Conservation (phyloP, 345 rosid genomes). For the Nasturtium officinale region DNA sequence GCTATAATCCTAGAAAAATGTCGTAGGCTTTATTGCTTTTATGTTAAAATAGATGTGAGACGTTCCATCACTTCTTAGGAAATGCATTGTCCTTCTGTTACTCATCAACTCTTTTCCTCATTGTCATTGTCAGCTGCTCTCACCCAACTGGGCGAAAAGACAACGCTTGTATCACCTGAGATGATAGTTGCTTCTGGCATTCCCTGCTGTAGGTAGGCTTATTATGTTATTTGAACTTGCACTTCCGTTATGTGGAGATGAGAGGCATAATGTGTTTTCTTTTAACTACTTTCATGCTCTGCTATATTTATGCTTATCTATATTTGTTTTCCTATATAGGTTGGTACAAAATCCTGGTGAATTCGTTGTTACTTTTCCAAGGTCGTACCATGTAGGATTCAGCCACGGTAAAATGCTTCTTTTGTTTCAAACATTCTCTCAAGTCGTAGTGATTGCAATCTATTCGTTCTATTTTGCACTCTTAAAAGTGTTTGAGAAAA, state of each 20-base stretch:
- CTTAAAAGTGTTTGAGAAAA: slow-evolving; percentile 24
- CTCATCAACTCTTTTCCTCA: slow-evolving; percentile 22
- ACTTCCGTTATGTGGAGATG: slow-evolving; percentile 22
- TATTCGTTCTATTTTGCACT: slow-evolving; percentile 25
- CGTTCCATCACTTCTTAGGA: not conserved
- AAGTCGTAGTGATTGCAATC: slow-evolving; percentile 28
- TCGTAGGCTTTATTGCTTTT: slow-evolving; percentile 13
- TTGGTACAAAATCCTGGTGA: slow-evolving; percentile 98
- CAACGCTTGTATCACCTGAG: slow-evolving; percentile 94
- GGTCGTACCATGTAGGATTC: slow-evolving; percentile 99
- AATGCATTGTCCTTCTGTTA: slow-evolving; percentile 19
- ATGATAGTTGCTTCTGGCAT: slow-evolving; percentile 75
- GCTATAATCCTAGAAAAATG: slow-evolving; percentile 11
- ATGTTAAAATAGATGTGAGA: slow-evolving; percentile 13
- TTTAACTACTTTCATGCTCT: slow-evolving; percentile 32
- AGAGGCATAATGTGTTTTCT: slow-evolving; percentile 25
- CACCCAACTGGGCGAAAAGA: slow-evolving; percentile 91
- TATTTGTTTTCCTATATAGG: slow-evolving; percentile 54
- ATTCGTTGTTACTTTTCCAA: slow-evolving; percentile 98
- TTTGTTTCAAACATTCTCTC: slow-evolving; percentile 33
- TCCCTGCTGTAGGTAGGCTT: slow-evolving; percentile 94
- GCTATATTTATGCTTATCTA: slow-evolving; percentile 21
- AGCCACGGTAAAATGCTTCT: slow-evolving; percentile 90
- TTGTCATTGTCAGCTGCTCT: slow-evolving; percentile 70
- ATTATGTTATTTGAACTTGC: slow-evolving; percentile 1